A percentile compares a stretch with the other conserved stretches of the same genome.
Conservation (phyloP, 164 flowering plant species). For the Berberis thunbergii region DNA sequence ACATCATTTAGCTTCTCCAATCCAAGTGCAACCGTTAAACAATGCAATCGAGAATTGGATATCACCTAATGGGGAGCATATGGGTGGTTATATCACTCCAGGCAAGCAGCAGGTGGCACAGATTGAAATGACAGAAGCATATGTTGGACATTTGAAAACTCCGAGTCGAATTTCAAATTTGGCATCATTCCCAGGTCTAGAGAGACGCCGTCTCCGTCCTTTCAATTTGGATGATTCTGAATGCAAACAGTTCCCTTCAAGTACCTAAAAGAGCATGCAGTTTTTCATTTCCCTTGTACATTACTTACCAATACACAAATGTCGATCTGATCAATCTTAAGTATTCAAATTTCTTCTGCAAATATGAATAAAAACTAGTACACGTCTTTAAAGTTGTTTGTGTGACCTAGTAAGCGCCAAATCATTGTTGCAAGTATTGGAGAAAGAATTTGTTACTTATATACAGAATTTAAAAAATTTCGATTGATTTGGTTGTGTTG, state of each 20-base stretch:
- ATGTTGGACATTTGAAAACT: neutral
- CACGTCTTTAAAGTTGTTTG: too few relatives aligned
- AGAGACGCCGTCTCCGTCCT: neutral
- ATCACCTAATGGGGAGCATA: neutral
- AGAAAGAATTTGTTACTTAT: too few relatives aligned
- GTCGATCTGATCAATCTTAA: neutral
- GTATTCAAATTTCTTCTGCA: too few relatives aligned
- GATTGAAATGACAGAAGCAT: conserved; percentile 1
- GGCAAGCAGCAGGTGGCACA: neutral
- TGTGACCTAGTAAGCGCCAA: too few relatives aligned
- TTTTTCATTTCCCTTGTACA: too few relatives aligned
- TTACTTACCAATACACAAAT: too few relatives aligned
- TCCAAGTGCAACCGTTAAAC: neutral
- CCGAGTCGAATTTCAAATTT: neutral
- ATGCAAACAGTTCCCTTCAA: neutral
- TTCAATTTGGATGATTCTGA: neutral
- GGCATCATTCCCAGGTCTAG: neutral
- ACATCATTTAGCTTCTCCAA: neutral
- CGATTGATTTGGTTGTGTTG: too few relatives aligned
- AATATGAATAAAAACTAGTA: too few relatives aligned
- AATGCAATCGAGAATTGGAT: neutral
- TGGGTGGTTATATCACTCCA: neutral
- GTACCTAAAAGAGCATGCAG: too few relatives aligned
- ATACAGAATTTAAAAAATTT: too few relatives aligned
- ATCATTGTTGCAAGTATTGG: too few relatives aligned